Conservation (phyloP, 306 rosid species). For the Rubus parviflorus region DNA sequence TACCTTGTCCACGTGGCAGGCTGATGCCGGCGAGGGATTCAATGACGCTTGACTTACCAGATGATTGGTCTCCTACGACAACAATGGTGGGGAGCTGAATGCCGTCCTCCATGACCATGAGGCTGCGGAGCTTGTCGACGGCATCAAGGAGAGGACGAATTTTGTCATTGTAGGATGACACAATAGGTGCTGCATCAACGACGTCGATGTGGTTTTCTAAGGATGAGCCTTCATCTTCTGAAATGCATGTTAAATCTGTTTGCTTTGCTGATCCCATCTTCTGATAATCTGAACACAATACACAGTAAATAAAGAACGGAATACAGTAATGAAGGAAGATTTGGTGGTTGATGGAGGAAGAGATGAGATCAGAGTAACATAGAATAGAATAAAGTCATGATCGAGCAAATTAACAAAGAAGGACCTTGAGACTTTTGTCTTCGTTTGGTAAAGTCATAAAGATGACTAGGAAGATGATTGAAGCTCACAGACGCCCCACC, state of each 20-base stretch:
- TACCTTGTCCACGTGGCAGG: background rate
- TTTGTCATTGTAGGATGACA: background rate
- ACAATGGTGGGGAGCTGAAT: conserved; percentile 2
- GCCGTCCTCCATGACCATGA: background rate
- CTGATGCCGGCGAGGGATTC: background rate
- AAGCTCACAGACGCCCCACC: background rate
- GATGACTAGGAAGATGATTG: background rate
- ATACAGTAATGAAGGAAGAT: background rate
- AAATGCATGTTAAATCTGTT: background rate
- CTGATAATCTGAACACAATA: background rate
- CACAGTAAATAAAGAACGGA: too few relatives aligned
- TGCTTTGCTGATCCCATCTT: background rate
- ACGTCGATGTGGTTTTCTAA: background rate
- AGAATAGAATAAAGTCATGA: too few relatives aligned
- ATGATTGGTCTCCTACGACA: background rate
- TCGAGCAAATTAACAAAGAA: background rate
- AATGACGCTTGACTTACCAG: background rate
- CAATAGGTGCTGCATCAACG: background rate
- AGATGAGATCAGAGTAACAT: background rate
- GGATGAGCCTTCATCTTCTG: background rate
- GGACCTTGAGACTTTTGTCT: background rate
- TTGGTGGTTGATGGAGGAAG: background rate
- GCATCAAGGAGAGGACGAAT: background rate
- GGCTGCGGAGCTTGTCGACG: background rate
- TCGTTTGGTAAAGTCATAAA: too few relatives aligned